Evolutionary conservation across 2,329 filamentous ascomycete genomes (phyloP).

Genomic region (Arthrobotrys musiformis): DNA sequence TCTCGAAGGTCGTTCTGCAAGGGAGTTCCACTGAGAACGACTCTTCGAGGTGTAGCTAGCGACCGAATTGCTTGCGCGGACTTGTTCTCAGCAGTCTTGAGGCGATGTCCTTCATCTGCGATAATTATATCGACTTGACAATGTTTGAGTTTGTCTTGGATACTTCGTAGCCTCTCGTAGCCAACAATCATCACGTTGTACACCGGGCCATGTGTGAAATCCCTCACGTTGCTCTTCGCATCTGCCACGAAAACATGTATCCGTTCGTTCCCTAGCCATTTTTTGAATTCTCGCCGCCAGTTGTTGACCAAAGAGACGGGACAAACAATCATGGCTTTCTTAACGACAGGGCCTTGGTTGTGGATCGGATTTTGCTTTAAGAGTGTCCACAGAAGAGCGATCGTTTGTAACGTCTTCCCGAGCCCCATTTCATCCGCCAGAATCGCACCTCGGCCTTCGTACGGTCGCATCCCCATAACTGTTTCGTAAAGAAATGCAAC

Average conservation of each 20-base stretch:
- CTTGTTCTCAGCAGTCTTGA: slow-evolving; percentile 77
- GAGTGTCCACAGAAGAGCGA: slow-evolving; percentile 76
- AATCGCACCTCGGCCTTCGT: slow-evolving; percentile 75
- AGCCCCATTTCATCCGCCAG: slow-evolving; percentile 81
- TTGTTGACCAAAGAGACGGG: slow-evolving; percentile 78
- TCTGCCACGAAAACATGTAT: slow-evolving; percentile 75
- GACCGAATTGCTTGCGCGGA: slow-evolving; percentile 74
- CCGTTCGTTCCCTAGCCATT: slow-evolving; percentile 77
- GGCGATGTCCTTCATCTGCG: slow-evolving; percentile 74
- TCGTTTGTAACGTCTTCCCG: slow-evolving; percentile 79
- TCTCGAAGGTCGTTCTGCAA: slow-evolving; percentile 76
- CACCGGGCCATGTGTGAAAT: slow-evolving; percentile 75
- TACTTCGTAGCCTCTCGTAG: slow-evolving; percentile 70
- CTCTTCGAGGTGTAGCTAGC: slow-evolving; percentile 70
- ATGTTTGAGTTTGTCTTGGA: slow-evolving; percentile 74
- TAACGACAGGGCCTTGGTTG: slow-evolving; percentile 71
- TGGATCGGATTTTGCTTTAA: slow-evolving; percentile 77
- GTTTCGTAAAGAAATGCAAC: slow-evolving; percentile 79
- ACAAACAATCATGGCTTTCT: slow-evolving; percentile 78
- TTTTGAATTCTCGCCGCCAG: slow-evolving; percentile 77
- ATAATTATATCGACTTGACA: slow-evolving; percentile 76
- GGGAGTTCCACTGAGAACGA: slow-evolving; percentile 75
- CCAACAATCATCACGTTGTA: slow-evolving; percentile 79
- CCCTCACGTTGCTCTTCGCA: slow-evolving; percentile 70
- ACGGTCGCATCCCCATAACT: slow-evolving; percentile 76